These are phyloP conservation scores for Laetiporus sulphureus DNA, from an alignment of 1,284 basidiomycete species.

Conservation along the genomic window DNA sequence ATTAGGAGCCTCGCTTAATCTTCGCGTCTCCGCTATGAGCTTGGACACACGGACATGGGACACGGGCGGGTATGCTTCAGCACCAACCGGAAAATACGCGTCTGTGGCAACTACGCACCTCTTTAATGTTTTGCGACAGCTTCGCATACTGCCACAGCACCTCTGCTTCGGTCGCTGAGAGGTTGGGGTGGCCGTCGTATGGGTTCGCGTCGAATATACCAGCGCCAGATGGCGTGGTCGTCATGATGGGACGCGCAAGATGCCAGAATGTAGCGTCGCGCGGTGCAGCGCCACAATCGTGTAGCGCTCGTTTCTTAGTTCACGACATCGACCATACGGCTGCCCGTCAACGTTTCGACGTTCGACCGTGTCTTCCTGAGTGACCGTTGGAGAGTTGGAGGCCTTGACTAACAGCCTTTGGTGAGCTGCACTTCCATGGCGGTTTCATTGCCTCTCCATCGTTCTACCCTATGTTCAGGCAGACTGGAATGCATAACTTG, in stretches of 20 bases:
- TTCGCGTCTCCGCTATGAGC: conserved; percentile 53
- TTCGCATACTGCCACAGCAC: conserved; percentile 59
- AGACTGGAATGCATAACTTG: too few relatives aligned
- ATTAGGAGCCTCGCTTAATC: conserved; percentile 65
- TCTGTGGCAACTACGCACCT: conserved; percentile 27
- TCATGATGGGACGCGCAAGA: conserved; percentile 11
- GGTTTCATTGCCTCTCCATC: too few relatives aligned
- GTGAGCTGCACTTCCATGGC: too few relatives aligned
- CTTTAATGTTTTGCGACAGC: conserved; percentile 46
- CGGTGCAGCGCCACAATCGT: not conserved
- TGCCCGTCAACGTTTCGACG: too few relatives aligned
- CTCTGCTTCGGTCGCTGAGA: conserved; percentile 45
- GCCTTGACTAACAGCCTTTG: too few relatives aligned
- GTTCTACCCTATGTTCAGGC: too few relatives aligned
- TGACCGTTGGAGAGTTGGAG: too few relatives aligned
- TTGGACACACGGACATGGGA: conserved; percentile 20
- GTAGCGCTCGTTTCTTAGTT: not conserved
- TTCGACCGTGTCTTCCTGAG: too few relatives aligned
- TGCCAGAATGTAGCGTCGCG: too few relatives aligned
- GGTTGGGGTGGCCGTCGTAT: conserved; percentile 57
- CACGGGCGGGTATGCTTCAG: not conserved
- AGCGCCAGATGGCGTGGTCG: conserved; percentile 19
- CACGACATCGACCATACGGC: not conserved
- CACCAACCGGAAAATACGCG: not conserved
- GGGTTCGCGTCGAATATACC: conserved; percentile 56